phyloP scores from a whole-genome alignment of 768 basidiomycete species.

The Mycena venus region DNA sequence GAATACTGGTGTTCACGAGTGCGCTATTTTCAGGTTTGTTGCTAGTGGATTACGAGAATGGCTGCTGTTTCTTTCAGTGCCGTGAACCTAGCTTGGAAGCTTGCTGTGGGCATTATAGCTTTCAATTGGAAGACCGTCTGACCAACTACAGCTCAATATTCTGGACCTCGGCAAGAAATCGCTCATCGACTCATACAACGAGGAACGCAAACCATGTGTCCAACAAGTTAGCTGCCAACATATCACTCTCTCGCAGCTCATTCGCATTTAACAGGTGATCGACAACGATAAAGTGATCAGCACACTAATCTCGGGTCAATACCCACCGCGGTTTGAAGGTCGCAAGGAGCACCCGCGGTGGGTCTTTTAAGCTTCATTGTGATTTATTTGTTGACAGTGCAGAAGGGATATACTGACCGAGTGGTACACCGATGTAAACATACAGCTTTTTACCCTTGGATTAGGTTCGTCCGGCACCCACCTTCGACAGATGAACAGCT shows the following conservation, averaged over 20 bases:
- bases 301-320: constrained; percentile 35
- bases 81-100: constrained; percentile 39
- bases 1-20: constrained; percentile 39
- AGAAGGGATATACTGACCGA: constrained; percentile 34
- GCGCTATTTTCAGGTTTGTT: not conserved
- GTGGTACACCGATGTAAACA: constrained; percentile 34
- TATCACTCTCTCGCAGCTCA: not conserved
- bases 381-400: not conserved
- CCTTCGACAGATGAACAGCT: not conserved
- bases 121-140: not conserved
- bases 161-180: constrained; percentile 28
- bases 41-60: not conserved
- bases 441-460: constrained; percentile 35
- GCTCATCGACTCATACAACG: constrained; percentile 31
- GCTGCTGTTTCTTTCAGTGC: constrained; percentile 17
- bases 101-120: constrained; percentile 21
- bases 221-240: constrained; percentile 22
- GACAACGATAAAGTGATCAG: constrained; percentile 38
- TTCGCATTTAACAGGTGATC: constrained; percentile 23
- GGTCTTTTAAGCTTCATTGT: not conserved
- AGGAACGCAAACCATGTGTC: constrained; percentile 33
- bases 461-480: constrained; percentile 11
- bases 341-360: constrained; percentile 36
- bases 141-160: constrained; percentile 28
- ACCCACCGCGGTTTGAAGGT: constrained; percentile 31